These are phyloP conservation scores for Eimeria acervulina DNA, from an alignment of 169 alveolate species.

Conservation along the genomic window DNA sequence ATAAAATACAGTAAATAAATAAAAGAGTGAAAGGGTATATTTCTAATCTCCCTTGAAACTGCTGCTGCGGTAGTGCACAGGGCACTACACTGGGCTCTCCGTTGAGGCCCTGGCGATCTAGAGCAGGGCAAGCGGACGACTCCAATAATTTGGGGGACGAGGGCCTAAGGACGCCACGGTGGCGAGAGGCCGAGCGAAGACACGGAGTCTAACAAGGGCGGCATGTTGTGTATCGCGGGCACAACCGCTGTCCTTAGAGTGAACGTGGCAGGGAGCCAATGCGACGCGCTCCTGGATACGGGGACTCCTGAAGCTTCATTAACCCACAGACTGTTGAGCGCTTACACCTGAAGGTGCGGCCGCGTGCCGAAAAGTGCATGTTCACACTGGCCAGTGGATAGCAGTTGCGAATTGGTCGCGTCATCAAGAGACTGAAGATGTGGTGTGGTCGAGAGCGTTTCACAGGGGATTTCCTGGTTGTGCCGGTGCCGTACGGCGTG, in stretches of 20 bases:
- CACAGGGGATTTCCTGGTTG: not conserved
- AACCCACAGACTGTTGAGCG: not conserved
- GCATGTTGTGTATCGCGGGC: not conserved
- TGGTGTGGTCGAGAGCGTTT: not conserved
- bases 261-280: not conserved
- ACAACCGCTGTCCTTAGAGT: not conserved
- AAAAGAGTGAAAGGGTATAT: no score
- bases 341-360: not conserved
- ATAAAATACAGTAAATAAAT: no score
- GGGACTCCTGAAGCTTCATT: not conserved
- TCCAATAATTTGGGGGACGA: no score
- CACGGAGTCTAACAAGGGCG: not conserved
- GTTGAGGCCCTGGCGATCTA: no score
- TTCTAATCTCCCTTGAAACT: no score
- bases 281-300: constrained; percentile 1
- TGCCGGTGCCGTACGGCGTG: not conserved
- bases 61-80: no score
- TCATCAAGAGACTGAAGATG: not conserved
- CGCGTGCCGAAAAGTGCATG: not conserved
- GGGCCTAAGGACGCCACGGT: not conserved
- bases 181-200: not conserved
- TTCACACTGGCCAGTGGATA: not conserved
- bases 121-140: no score
- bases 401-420: not conserved
- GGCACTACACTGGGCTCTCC: no score